Conservation (phyloP, 2,329 filamentous ascomycete species). For the Xylariomycetidae sp. region DNA sequence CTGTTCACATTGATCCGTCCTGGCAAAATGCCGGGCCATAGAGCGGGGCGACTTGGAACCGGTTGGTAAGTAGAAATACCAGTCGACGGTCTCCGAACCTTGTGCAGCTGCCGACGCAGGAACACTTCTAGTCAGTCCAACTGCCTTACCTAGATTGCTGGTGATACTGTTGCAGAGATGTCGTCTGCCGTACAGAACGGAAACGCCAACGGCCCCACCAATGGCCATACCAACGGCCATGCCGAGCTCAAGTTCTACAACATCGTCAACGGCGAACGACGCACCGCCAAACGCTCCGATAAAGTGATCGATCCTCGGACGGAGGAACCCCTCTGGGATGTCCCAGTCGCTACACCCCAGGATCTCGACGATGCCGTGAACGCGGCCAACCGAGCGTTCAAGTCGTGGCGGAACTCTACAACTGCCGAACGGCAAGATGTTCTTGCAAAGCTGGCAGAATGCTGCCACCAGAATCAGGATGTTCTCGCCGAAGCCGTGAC, state of each 20-base stretch:
- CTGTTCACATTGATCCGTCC: too few species aligned
- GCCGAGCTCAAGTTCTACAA: slow-evolving; percentile 33
- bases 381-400: slow-evolving; percentile 39
- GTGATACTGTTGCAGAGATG: slow-evolving; percentile 1
- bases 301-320: slow-evolving; percentile 39
- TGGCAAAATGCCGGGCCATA: too few species aligned
- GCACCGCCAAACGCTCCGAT: slow-evolving; percentile 26
- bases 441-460: slow-evolving; percentile 33
- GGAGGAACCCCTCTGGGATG: slow-evolving; percentile 36
- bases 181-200: not conserved
- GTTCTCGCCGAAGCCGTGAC: slow-evolving; percentile 39
- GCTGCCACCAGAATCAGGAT: slow-evolving; percentile 32
- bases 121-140: too few species aligned
- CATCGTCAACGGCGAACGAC: slow-evolving; percentile 36
- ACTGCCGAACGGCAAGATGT: slow-evolving; percentile 35
- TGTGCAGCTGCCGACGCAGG: too few species aligned
- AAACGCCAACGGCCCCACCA: slow-evolving; percentile 8
- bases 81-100: too few species aligned
- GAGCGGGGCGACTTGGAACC: too few species aligned
- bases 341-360: slow-evolving; percentile 37
- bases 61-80: too few species aligned
- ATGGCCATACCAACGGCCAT: slow-evolving; percentile 10
- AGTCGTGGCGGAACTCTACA: slow-evolving; percentile 38
- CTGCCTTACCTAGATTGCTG: too few species aligned
- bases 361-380: slow-evolving; percentile 36